Conservation (phyloP, 1,139 yeast genomes). For the Zygosaccharomyces pseudobailii region DNA sequence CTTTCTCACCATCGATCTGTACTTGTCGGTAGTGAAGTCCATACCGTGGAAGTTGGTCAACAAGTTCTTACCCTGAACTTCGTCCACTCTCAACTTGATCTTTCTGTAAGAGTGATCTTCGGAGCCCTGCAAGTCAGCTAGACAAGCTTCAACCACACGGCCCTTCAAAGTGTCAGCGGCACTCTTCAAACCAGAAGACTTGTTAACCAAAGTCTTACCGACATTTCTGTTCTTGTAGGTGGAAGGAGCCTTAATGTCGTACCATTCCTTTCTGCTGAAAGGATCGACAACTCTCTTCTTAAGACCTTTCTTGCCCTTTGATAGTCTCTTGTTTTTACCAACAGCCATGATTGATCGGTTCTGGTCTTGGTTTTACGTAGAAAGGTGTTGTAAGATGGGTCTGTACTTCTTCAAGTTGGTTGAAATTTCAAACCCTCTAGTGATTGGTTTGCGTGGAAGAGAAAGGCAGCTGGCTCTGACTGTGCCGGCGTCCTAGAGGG, state of each 20-base stretch:
- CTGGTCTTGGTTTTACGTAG: slow-evolving; percentile 11
- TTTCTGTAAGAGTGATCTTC: slow-evolving; percentile 92
- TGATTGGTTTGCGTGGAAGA: slow-evolving; percentile 1
- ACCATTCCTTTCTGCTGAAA: slow-evolving; percentile 94
- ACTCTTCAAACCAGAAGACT: slow-evolving; percentile 88
- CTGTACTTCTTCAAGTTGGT: not conserved
- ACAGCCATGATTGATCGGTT: slow-evolving; percentile 61
- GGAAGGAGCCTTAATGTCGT: slow-evolving; percentile 91
- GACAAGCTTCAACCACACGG: slow-evolving; percentile 79
- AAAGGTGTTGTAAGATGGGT: slow-evolving; percentile 1
- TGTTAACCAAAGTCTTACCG: slow-evolving; percentile 92
- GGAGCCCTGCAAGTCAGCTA: slow-evolving; percentile 88
- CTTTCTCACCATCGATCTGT: slow-evolving; percentile 86
- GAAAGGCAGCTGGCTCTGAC: not conserved
- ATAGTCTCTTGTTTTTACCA: slow-evolving; percentile 94
- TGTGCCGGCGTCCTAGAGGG: not conserved
- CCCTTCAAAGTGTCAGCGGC: slow-evolving; percentile 92
- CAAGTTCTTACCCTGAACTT: slow-evolving; percentile 88
- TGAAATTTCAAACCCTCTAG: slow-evolving; percentile 2
- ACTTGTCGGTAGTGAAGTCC: slow-evolving; percentile 87
- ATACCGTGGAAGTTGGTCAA: slow-evolving; percentile 94
- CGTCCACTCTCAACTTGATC: slow-evolving; percentile 85
- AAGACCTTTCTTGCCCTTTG: slow-evolving; percentile 93
- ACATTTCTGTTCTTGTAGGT: slow-evolving; percentile 91
- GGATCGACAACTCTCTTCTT: slow-evolving; percentile 96